Evolutionary conservation across 2,329 filamentous ascomycete species (phyloP), one percentile per base, ranked within the genome.

Genomic region (Scorias spongiosa): DNA sequence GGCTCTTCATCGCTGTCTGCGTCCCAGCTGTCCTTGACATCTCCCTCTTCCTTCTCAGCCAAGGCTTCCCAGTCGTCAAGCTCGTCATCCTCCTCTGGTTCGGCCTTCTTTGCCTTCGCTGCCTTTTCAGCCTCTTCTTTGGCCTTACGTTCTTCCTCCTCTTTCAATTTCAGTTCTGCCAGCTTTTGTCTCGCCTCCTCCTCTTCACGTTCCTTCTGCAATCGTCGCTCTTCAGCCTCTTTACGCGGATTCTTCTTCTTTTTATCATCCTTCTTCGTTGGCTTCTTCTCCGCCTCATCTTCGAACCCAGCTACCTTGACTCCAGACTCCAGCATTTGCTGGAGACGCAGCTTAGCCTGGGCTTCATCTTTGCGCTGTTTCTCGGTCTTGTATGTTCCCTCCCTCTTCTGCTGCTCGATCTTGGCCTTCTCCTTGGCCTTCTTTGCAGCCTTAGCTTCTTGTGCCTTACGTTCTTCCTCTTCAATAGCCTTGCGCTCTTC

Each of bases 11-110:
- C 83, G 2, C 78, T 80, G 44, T 86, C 82, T 29, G 84, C 87
- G 61, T 96, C 89, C 89, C 89, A 96, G 68, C 81, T 89, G 52
- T 95, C 89, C 66, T 95, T 95, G 57, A 93, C 74, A 47, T 82
- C 80, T 48, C 82, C 80, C 12, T 83, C 81, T 20, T 84, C 76
- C 10, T 75, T 76, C 40, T 84, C 83, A 20, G 80, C 83, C 41
- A 84, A 80, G 28, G 80, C 78, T 63, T 95, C 86, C 88, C 88
- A 94, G 63, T 94, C 87, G 30, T 93, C 75, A 14, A 71, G 60
- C 42, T 72, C 81, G 12, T 84, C 80, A 14, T 78, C 78, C 42
- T 72, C 67, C 12, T 70, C 72, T 42, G 74, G 71, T 55, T 77
- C 72, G 65, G 75, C 74, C 57, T 86, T 81, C 15, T 82, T 84